Conservation (phyloP, 306 rosid species). For the Fragaria nilgerrensis region DNA sequence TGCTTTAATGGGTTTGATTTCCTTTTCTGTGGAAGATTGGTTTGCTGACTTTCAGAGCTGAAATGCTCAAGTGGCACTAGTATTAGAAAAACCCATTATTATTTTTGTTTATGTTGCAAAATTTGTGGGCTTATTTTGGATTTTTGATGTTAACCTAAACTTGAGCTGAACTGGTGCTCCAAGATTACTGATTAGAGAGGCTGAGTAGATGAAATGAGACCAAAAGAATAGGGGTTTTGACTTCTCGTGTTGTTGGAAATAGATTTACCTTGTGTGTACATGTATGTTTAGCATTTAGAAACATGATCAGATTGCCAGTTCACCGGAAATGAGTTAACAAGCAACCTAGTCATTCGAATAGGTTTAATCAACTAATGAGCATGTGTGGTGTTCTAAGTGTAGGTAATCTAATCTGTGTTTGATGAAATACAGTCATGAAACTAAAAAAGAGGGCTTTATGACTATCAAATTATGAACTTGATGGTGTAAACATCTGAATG, state of each 20-base stretch:
- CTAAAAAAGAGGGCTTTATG: neutral
- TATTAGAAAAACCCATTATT: neutral
- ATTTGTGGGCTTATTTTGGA: neutral
- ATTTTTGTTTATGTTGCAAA: neutral
- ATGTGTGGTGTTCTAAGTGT: neutral
- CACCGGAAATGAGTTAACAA: neutral
- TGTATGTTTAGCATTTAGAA: neutral
- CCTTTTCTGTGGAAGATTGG: neutral
- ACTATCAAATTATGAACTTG: neutral
- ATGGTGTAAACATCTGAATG: neutral
- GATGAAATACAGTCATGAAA: neutral
- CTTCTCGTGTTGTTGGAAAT: neutral
- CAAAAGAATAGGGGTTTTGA: neutral
- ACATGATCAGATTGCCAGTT: neutral
- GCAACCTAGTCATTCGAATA: neutral
- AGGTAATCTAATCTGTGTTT: neutral
- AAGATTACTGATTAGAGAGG: neutral
- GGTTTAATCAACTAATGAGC: neutral
- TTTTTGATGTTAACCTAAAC: neutral
- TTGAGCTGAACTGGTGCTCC: neutral
- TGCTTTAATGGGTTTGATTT: neutral
- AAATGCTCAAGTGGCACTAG: neutral
- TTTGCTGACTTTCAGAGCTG: neutral
- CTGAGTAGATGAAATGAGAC: neutral
- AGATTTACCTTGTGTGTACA: neutral